phyloP scores from a whole-genome alignment of 371 early-diverging fungal genomes.

The Basidiobolus meristosporus region DNA sequence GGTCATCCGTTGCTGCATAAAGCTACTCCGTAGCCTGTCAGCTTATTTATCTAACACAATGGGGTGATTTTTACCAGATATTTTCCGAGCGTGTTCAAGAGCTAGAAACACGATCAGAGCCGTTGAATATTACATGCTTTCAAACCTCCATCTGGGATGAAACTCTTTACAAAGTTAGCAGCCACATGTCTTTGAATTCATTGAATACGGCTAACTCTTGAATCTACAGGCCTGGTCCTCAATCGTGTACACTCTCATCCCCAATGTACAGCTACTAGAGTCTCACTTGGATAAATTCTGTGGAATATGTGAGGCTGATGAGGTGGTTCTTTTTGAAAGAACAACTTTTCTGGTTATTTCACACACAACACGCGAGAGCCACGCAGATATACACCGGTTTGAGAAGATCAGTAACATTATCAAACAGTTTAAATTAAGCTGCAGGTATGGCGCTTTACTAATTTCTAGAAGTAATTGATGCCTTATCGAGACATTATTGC shows the following conservation, averaged over 20 bases:
- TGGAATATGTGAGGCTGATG: constrained; percentile 72
- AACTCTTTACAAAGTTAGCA: constrained; percentile 63
- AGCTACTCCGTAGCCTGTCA: neutral
- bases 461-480: neutral
- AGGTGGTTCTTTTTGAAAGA: constrained; percentile 84
- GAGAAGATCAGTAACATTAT: constrained; percentile 87
- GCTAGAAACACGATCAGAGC: constrained; percentile 45
- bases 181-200: neutral
- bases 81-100: constrained; percentile 49
- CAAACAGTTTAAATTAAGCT: constrained; percentile 79
- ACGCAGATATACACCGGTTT: constrained; percentile 59
- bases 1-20: neutral
- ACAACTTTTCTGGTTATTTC: constrained; percentile 89
- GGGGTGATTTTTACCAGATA: constrained; percentile 14
- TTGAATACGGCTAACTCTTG: too few species aligned
- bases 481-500: constrained; percentile 1
- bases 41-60: neutral
- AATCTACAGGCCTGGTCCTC: constrained; percentile 78
- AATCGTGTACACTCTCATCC: constrained; percentile 85
- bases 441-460: constrained; percentile 37
- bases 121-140: constrained; percentile 55
- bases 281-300: constrained; percentile 58
- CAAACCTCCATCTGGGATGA: constrained; percentile 93
- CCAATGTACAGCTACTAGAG: constrained; percentile 71
- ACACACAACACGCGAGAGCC: constrained; percentile 31